Percentiles rank a stretch among this genome's conserved stretches.
Conservation (phyloP, 495 filamentous ascomycete species). For the Hyphodiscus hymeniophilus region DNA sequence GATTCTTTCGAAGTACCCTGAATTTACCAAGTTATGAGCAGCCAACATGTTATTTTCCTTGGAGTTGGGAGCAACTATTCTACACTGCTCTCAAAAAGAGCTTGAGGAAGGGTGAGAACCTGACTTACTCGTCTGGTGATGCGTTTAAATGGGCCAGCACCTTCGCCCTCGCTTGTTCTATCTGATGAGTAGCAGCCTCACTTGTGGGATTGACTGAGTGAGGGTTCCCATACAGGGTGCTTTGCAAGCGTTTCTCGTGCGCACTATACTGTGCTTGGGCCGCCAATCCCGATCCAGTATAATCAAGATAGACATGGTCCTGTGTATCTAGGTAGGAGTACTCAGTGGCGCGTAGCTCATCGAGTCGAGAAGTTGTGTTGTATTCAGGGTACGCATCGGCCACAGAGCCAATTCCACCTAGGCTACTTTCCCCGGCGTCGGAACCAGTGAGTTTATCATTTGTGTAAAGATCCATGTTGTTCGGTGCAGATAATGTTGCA, state of each 20-base stretch:
- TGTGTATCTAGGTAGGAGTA: constrained; percentile 27
- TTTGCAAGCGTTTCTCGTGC: constrained; percentile 20
- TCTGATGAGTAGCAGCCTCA: constrained; percentile 32
- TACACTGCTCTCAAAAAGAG: too few species aligned
- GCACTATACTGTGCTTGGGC: constrained; percentile 22
- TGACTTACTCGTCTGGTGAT: constrained; percentile 39
- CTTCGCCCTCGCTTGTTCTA: constrained; percentile 37
- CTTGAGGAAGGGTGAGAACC: too few species aligned
- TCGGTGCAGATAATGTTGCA: too few species aligned
- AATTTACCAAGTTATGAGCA: too few species aligned
- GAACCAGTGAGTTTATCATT: too few species aligned
- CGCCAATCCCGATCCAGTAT: constrained; percentile 27
- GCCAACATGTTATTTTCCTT: too few species aligned
- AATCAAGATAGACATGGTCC: constrained; percentile 30
- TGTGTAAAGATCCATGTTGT: too few species aligned
- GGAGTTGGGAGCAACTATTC: too few species aligned
- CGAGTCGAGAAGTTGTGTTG: constrained; percentile 18
- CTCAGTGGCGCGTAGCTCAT: constrained; percentile 21
- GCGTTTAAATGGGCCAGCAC: constrained; percentile 48
- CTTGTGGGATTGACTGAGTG: constrained; percentile 47
- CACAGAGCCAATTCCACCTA: too few species aligned
- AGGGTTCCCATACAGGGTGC: constrained; percentile 48
- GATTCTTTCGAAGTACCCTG: too few species aligned
- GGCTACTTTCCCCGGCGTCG: too few species aligned
- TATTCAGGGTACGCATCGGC: constrained; percentile 25